These are phyloP conservation scores for Cercospora sp. DNA, from an alignment of 2,329 filamentous ascomycete genomes.

Conservation along the genomic window DNA sequence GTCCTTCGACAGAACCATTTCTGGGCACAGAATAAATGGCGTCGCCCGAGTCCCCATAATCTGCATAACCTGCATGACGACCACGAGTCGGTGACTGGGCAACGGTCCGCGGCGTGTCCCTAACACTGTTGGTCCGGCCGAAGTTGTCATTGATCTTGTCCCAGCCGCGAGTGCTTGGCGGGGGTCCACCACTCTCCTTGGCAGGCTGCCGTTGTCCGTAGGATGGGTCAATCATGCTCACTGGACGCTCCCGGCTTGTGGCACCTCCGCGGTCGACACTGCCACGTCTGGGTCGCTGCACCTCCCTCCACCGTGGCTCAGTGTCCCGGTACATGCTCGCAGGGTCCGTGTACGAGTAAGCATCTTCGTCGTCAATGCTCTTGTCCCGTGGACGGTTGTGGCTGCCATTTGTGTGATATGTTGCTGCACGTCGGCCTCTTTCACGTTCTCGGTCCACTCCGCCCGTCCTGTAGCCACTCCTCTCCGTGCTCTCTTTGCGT, in stretches of 20 bases:
- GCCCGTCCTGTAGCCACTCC: conserved; percentile 28
- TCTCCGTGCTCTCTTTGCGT: conserved; percentile 38
- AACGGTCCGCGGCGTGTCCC: conserved; percentile 38
- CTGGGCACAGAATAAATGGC: conserved; percentile 42
- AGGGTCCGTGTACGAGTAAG: conserved; percentile 53
- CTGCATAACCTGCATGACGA: conserved; percentile 25
- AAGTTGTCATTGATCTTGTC: conserved; percentile 62
- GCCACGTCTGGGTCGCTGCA: conserved; percentile 43
- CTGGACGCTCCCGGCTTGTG: conserved; percentile 45
- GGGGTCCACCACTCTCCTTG: conserved; percentile 52
- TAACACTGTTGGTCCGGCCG: conserved; percentile 49
- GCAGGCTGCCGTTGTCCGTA: conserved; percentile 35
- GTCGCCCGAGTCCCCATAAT: conserved; percentile 36
- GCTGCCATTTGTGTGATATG: conserved; percentile 36
- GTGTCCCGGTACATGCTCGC: conserved; percentile 54
- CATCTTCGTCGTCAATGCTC: conserved; percentile 44
- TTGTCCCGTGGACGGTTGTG: conserved; percentile 29
- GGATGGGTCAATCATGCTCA: conserved; percentile 45
- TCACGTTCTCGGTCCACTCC: conserved; percentile 28
- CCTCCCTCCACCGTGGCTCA: conserved; percentile 47
- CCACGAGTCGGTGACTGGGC: conserved; percentile 34
- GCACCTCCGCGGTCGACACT: conserved; percentile 46
- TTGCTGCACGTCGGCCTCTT: conserved; percentile 29
- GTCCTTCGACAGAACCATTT: conserved; percentile 42
- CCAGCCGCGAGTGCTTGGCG: conserved; percentile 68